Base-by-base conservation (phyloP, 192 early-diverging fungal genomes). In the Lunasporangiospora selenospora region DNA sequence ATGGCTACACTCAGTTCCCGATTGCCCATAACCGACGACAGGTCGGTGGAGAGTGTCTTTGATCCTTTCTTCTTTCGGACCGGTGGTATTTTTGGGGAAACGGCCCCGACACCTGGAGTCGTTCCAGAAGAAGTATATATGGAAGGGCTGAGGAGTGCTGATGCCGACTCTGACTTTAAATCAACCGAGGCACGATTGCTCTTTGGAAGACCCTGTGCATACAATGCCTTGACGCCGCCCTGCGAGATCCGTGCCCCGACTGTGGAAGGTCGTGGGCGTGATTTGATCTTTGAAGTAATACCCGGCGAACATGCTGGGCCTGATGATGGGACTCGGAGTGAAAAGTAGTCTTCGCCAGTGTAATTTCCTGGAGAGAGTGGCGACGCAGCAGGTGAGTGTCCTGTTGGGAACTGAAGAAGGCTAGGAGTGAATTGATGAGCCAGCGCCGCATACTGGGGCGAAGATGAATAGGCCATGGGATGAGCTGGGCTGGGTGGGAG, bases 211-310 rank as follows among this genome's bases (percentile, higher is more conserved):
- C 39, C 45, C 23, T 62, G 67, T 7, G 60, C 55, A 53, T 63
- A 73, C 13, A 73, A 61, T 2, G 69, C 69, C 33, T 73, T 73
- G 55, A 73, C 63, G 7, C 69, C 69, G 16, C 69, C 69, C 23
- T 73, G 69, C 16, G 69, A 63, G 19, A 58, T 38, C 24, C 69
- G 53, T 1, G 54, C 24, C 2, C 44, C 29, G 0, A 46, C 39
- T 4, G 61, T 73, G 2, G 55, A 55, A 1, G 60, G 50, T 1
- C 69, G 53, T 10, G 69, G 69, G 30, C 61, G 51, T 11, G 69
- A 73, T 29, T 73, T 73, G 46, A 73, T 73, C 52, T 73, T 73
- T 21, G 69, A 45, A 3, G 58, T 39, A 29, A 59, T 61, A 8
- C 69, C 69, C 7, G 69, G 69, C 5, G 69, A 73, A 2, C 40